Percentiles rank a stretch among this genome's conserved stretches.
Evolutionary conservation across 139 green algal species (phyloP).

Genomic region (Ettlia oleoabundans): DNA sequence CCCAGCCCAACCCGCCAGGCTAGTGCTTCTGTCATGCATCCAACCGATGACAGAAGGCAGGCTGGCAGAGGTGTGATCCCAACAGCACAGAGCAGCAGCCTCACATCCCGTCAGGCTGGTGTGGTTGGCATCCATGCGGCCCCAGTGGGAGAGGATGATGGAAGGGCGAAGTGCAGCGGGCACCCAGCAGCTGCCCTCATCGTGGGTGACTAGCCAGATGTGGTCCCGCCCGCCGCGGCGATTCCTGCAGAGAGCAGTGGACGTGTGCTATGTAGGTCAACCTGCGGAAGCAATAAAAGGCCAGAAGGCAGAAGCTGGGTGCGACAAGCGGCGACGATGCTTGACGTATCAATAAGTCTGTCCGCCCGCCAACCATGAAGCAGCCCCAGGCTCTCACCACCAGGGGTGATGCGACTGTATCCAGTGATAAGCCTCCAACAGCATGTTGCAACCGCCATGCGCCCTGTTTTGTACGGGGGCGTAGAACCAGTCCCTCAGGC

Average conservation of each 20-base stretch:
- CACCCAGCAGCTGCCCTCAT: conserved; percentile 66
- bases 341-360: not conserved
- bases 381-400: conserved; percentile 3
- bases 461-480: not conserved
- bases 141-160: conserved; percentile 59
- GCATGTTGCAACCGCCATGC: not conserved
- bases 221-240: conserved; percentile 28
- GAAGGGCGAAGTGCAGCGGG: conserved; percentile 43
- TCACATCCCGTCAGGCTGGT: conserved; percentile 15
- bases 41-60: no score
- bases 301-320: not conserved
- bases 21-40: no score
- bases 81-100: not conserved
- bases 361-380: no score
- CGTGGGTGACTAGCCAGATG: conserved; percentile 45
- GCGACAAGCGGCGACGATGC: no score
- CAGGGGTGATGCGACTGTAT: not conserved
- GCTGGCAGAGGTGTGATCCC: no score
- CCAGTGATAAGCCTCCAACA: conserved; percentile 21
- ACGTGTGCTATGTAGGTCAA: no score
- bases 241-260: no score
- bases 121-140: conserved; percentile 41
- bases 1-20: no score
- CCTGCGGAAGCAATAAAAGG: no score
- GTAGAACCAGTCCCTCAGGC: not conserved